These are phyloP conservation scores for Lentinula edodes DNA, from an alignment of 768 basidiomycete species.

Conservation along the genomic window DNA sequence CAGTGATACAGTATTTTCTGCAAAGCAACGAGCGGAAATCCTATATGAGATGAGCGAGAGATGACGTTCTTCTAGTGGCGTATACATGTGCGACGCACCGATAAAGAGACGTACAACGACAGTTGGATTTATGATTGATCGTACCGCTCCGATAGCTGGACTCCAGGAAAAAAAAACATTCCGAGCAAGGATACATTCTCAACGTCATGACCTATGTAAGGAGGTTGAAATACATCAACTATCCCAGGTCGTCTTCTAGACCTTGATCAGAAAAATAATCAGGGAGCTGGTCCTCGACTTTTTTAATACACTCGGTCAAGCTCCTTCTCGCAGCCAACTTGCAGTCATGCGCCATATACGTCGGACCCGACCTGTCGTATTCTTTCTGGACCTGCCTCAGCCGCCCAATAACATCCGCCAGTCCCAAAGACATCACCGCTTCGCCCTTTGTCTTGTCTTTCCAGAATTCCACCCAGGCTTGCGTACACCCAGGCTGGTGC, in stretches of 20 bases:
- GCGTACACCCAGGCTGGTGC: slow-evolving; percentile 68
- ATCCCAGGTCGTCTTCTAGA: slow-evolving; percentile 6
- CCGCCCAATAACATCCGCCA: slow-evolving; percentile 65
- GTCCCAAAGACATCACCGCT: slow-evolving; percentile 48
- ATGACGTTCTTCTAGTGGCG: not conserved
- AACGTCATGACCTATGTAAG: not conserved
- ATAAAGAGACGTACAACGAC: too few species aligned
- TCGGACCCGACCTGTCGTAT: slow-evolving; percentile 66
- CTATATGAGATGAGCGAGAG: not conserved
- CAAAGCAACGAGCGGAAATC: not conserved
- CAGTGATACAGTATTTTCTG: not conserved
- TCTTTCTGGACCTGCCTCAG: slow-evolving; percentile 59
- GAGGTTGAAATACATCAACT: not conserved
- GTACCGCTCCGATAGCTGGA: not conserved
- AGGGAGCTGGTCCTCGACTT: slow-evolving; percentile 52
- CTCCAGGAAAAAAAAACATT: not conserved
- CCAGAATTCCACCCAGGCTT: slow-evolving; percentile 77
- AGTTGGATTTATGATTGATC: too few species aligned
- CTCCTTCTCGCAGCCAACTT: slow-evolving; percentile 50
- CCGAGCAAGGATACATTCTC: too few species aligned
- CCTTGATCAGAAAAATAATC: slow-evolving; percentile 51
- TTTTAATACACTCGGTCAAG: slow-evolving; percentile 49
- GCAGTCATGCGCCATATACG: slow-evolving; percentile 81
- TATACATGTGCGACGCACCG: too few species aligned
- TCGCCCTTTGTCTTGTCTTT: slow-evolving; percentile 68